Conservation (phyloP, 2,329 filamentous ascomycete species). For the Hymenoscyphus fructigenus region DNA sequence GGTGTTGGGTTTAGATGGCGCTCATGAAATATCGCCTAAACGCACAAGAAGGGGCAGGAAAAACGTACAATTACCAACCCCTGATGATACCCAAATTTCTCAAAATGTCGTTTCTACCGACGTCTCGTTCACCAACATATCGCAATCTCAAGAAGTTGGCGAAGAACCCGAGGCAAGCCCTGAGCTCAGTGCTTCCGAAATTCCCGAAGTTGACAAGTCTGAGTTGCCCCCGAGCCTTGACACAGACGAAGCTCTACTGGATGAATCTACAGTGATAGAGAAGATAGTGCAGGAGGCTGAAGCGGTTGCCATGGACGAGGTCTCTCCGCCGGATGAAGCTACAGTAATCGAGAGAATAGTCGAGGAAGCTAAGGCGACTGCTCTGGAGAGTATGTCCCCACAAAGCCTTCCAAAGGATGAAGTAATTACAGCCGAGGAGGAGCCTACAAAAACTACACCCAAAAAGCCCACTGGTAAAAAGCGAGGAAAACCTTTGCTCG, state of each 20-base stretch:
- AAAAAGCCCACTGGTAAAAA: neutral
- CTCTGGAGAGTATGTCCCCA: neutral
- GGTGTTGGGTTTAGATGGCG: slow-evolving; percentile 1
- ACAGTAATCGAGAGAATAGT: neutral
- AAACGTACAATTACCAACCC: slow-evolving; percentile 29
- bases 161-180: no score
- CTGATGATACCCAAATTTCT: slow-evolving; percentile 30
- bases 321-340: neutral
- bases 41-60: neutral
- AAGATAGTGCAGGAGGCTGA: neutral
- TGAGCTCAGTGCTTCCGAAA: neutral
- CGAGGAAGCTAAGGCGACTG: neutral
- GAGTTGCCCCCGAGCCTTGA: neutral
- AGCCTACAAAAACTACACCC: neutral
- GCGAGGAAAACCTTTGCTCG: neutral
- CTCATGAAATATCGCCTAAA: slow-evolving; percentile 2
- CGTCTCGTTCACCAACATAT: slow-evolving; percentile 16
- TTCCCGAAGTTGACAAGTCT: neutral
- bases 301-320: neutral
- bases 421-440: neutral
- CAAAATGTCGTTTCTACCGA: slow-evolving; percentile 18
- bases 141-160: neutral
- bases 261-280: slow-evolving; percentile 3
- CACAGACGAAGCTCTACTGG: neutral
- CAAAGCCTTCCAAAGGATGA: neutral